A percentile compares a stretch with the other conserved stretches of the same genome.
Conservation (phyloP, 2,329 filamentous ascomycete genomes). For the Aspergillus vadensis region DNA sequence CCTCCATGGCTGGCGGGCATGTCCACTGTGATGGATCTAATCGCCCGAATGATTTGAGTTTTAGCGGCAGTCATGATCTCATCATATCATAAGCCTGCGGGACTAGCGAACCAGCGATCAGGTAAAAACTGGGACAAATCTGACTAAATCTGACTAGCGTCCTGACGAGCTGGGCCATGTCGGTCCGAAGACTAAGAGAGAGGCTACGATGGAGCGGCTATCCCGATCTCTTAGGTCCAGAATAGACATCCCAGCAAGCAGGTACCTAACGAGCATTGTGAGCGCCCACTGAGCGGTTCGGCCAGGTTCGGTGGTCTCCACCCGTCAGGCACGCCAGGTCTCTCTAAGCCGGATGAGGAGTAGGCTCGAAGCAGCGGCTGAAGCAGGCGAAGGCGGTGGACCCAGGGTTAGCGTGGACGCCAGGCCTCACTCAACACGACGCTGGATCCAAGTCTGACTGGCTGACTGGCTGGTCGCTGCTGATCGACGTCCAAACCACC, state of each 20-base stretch:
- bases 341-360: conserved; percentile 4
- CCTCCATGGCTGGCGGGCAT: not conserved
- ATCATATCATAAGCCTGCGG: conserved; percentile 10
- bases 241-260: not conserved
- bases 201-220: not conserved
- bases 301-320: conserved; percentile 3
- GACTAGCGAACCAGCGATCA: conserved; percentile 2
- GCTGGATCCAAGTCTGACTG: not conserved
- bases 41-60: conserved; percentile 19
- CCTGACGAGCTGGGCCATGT: conserved; percentile 1
- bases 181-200: not conserved
- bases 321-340: conserved; percentile 3
- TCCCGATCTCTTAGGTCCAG: not conserved
- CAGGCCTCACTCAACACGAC: not conserved
- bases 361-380: conserved; percentile 1
- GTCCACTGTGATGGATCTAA: conserved; percentile 10
- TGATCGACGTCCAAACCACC: conserved; percentile 5
- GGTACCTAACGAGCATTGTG: not conserved
- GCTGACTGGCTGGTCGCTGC: not conserved
- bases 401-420: conserved; percentile 2
- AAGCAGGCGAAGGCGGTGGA: not conserved
- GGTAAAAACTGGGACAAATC: not conserved
- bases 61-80: conserved; percentile 19
- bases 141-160: not conserved
- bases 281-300: conserved; percentile 1